Evolutionary conservation across 305 asterid species (phyloP), one percentile per base, ranked within the genome.

Genomic region (Petunia hybrid): DNA sequence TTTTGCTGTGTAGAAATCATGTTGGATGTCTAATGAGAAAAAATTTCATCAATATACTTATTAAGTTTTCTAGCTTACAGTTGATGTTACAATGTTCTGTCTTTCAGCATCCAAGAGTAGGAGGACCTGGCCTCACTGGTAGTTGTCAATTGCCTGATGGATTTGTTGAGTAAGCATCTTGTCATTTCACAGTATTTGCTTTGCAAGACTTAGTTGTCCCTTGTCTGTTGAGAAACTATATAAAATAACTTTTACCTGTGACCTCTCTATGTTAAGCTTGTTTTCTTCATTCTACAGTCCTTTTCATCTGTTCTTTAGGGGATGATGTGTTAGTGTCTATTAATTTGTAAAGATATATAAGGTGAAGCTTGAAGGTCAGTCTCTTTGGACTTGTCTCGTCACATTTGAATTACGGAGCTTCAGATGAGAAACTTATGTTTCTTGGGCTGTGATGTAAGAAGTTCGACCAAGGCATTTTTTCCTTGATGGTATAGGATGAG

Each of bases 101-200:
- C 56, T 85, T 89, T 86, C 94, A 95, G 99, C 93, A 92, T 85
- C 99, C 99, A 56, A 89, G 82, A 84, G 86, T 94, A 41, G 99
- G 99, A 46, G 99, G 97, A 64, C 97, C 98, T 39, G 98, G 99
- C 79, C 97, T 95, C 64, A 85, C 92, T 80, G 99, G 99, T 81
- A 65, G 88, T 75, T 90, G 90, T 85, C 90, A 85, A 68, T 87
- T 90, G 79, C 56, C 97, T 48, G 94, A 94, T 78, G 99, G 97
- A 85, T 91, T 87, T 85, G 67, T 81, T 9, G 99, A 95, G 99
- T 94, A 90, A 91, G 99, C 87, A 81, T 79, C 80, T 8, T 71
- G 22, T 57, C 35, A 6, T 46, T 10, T 71, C 43, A 46, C 31
- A 71, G 43, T 71, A 12, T 46, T 46, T 71, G 8, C 60, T 70